Base-by-base conservation (phyloP, 1,139 yeast genomes). In the Suhomyces choctaworum region DNA sequence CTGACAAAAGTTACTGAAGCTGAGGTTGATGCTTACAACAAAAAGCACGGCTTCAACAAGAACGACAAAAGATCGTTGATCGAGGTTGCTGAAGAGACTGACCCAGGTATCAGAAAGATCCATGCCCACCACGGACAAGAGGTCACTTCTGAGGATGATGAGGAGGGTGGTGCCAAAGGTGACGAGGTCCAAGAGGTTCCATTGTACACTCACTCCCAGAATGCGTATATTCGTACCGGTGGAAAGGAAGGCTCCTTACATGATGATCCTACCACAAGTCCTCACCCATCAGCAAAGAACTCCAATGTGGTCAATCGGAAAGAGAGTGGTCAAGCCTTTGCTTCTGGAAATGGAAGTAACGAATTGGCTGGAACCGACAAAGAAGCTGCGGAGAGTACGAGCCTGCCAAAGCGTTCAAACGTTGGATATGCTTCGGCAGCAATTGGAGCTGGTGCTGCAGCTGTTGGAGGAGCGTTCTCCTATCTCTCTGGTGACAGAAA, bases 21-120 rank as follows among this genome's bases (percentile, higher is more conserved):
- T 3, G 60, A 53, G 7, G 55, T 59, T 22, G 55, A 48, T 16
- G 51, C 51, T 4, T 49, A 59, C 47, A 62, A 62, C 51, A 59
- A 52, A 44, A 47, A 60, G 44, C 61, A 52, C 32, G 66, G 64
- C 4, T 40, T 47, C 37, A 46, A 45, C 30, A 45, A 52, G 34
- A 26, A 24, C 8, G 57, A 52, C 22, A 45, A 56, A 31, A 50
- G 56, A 29, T 53, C 62, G 10, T 51, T 62, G 43, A 48, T 62
- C 29, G 64, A 60, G 28, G 55, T 55, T 27, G 66, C 64, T 13
- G 63, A 56, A 34, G 54, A 47, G 11, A 29, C 40, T 16, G 49
- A 50, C 25, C 60, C 62, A 3, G 47, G 32, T 7, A 48, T 58
- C 34, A 49, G 47, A 40, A 36, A 50, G 4, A 29, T 46, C 22